Evolutionary conservation across 2,329 filamentous ascomycete species (phyloP).

Genomic region (Botrytis fabae): DNA sequence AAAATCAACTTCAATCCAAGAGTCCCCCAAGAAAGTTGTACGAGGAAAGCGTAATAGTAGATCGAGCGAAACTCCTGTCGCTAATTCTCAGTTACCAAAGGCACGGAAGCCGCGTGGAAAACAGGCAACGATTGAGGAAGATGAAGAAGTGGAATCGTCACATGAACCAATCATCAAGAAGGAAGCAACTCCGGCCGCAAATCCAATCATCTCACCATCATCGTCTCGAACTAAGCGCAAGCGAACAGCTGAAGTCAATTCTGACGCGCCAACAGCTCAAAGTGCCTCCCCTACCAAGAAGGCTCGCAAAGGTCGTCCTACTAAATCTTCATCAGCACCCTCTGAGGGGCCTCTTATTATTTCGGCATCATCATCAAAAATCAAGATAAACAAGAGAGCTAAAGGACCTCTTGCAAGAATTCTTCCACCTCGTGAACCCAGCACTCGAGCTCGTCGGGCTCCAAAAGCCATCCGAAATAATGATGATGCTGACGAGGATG

Average conservation of each 20-base stretch:
- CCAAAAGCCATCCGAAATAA: slow-evolving; percentile 26
- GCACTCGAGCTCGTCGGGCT: slow-evolving; percentile 32
- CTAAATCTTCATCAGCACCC: slow-evolving; percentile 7
- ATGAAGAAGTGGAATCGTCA: neutral
- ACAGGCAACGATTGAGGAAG: slow-evolving; percentile 10
- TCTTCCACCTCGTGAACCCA: slow-evolving; percentile 28
- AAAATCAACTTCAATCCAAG: slow-evolving; percentile 6
- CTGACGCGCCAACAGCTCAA: slow-evolving; percentile 7
- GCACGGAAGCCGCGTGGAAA: slow-evolving; percentile 23
- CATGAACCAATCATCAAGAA: slow-evolving; percentile 20
- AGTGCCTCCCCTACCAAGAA: slow-evolving; percentile 20
- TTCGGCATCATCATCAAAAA: slow-evolving; percentile 4
- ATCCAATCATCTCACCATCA: slow-evolving; percentile 5
- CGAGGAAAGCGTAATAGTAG: slow-evolving; percentile 26
- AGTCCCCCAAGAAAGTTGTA: slow-evolving; percentile 8
- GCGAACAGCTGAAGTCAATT: slow-evolving; percentile 13
- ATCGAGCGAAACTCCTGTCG: slow-evolving; percentile 16
- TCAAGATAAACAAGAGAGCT: slow-evolving; percentile 14
- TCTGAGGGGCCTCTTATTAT: slow-evolving; percentile 8
- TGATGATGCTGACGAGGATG: slow-evolving; percentile 27
- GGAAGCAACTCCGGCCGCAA: slow-evolving; percentile 10
- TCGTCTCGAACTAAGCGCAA: slow-evolving; percentile 26
- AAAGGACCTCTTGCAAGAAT: slow-evolving; percentile 17
- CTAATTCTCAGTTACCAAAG: slow-evolving; percentile 18
- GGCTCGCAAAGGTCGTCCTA: slow-evolving; percentile 19